phyloP scores from a whole-genome alignment of 805 yeast genomes.

The Helenozyma rhizophorensis region DNA sequence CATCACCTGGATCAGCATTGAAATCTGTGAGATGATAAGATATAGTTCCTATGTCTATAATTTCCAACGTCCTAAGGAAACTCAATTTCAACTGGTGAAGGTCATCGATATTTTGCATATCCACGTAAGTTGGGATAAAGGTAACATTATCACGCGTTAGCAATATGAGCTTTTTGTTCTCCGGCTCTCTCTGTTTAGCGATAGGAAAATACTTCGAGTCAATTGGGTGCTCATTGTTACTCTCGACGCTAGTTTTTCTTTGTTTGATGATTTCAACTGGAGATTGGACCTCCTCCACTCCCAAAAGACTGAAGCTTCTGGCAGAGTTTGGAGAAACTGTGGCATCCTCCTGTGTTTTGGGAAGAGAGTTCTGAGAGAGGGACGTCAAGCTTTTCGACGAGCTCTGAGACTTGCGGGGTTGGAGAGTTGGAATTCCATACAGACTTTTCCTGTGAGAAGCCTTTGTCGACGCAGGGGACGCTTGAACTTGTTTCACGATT shows the following conservation, averaged over 20 bases:
- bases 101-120: slow-evolving; percentile 12
- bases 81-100: slow-evolving; percentile 33
- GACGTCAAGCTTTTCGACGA: too few species aligned
- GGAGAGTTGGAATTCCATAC: background rate
- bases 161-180: slow-evolving; percentile 36
- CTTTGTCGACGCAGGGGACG: slow-evolving; percentile 1
- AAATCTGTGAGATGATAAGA: slow-evolving; percentile 66
- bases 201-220: slow-evolving; percentile 11
- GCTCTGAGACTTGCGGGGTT: too few species aligned
- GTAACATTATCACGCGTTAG: slow-evolving; percentile 59
- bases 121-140: slow-evolving; percentile 47
- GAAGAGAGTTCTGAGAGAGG: too few species aligned
- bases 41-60: slow-evolving; percentile 28
- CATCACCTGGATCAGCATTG: slow-evolving; percentile 53
- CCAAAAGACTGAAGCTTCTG: slow-evolving; percentile 4
- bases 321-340: slow-evolving; percentile 10
- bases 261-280: background rate
- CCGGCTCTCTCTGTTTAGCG: slow-evolving; percentile 1
- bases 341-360: background rate
- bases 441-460: slow-evolving; percentile 5
- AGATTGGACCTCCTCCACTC: slow-evolving; percentile 3
- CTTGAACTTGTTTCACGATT: slow-evolving; percentile 27
- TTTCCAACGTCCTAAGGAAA: slow-evolving; percentile 34
- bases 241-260: background rate
- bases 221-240: slow-evolving; percentile 3